These are phyloP conservation scores for Acanthamoeba royreba DNA, from an alignment of 208 protist species.

Conservation along the genomic window DNA sequence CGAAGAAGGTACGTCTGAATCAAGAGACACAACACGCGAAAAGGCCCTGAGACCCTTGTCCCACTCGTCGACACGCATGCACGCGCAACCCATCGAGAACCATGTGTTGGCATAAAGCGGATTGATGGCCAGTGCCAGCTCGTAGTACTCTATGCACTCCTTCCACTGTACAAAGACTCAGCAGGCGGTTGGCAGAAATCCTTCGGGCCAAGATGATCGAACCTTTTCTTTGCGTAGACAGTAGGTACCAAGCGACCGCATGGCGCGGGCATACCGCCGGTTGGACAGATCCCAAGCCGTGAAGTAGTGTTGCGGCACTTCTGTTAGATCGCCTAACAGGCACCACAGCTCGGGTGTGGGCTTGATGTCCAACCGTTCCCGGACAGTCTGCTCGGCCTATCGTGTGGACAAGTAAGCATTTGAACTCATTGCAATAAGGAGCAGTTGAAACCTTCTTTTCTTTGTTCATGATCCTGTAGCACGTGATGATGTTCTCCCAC, in stretches of 20 bases:
- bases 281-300: slow-evolving; percentile 67
- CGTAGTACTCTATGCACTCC: slow-evolving; percentile 23
- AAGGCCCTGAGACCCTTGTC: slow-evolving; percentile 60
- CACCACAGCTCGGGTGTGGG: slow-evolving; percentile 69
- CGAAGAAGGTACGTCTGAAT: slow-evolving; percentile 58
- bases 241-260: slow-evolving; percentile 53
- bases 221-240: slow-evolving; percentile 52
- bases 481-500: slow-evolving; percentile 72
- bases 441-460: slow-evolving; percentile 45
- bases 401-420: no score
- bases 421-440: background rate
- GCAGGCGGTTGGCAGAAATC: background rate
- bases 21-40: slow-evolving; percentile 45
- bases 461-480: slow-evolving; percentile 65
- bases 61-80: slow-evolving; percentile 66
- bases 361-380: slow-evolving; percentile 5
- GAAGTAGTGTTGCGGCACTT: slow-evolving; percentile 50
- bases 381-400: slow-evolving; percentile 64
- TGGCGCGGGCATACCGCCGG: slow-evolving; percentile 52
- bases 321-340: slow-evolving; percentile 68
- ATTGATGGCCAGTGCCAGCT: slow-evolving; percentile 67
- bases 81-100: slow-evolving; percentile 74
- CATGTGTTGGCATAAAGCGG: slow-evolving; percentile 62
- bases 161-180: no score
- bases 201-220: background rate